Base-by-base conservation (phyloP, 2,329 filamentous ascomycete species). In the Scortechinia acanthostroma region DNA sequence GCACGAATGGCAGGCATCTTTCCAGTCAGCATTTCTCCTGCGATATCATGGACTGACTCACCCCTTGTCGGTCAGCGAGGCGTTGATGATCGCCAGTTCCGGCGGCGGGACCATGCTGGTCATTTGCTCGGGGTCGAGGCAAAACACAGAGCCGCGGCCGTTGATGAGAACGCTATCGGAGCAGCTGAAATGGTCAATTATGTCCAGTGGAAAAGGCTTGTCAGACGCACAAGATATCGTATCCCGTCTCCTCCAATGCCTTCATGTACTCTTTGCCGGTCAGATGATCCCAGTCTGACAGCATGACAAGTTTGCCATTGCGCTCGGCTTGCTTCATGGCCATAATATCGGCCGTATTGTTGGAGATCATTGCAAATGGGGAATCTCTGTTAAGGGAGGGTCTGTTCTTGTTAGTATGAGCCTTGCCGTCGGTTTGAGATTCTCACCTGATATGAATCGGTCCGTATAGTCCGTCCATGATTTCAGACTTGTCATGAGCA, bases 281-380 rank as follows among this genome's bases (percentile, higher is more conserved):
- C 17, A 63, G 58, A 40, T 65, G 59, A 21, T 59, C 63, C 68
- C 69, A 74, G 47, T 74, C 71, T 2, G 68, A 65, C 20, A 72
- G 51, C 17, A 73, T 50, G 3, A 74, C 42, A 3, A 65, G 63
- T 17, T 56, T 51, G 1, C 61, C 58, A 10, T 59, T 54, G 2
- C 53, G 47, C 48, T 68, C 69, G 4, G 70, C 70, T 3, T 50
- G 45, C 5, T 57, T 51, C 50, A 74, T 66, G 4, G 62, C 55
- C 4, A 55, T 47, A 3, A 65, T 53, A 21, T 68, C 66, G 1
- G 48, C 47, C 5, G 55, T 46, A n/a, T 65, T 52, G 22, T 55
- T 50, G 25, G 58, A 61, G 40, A 72, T 68, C 21, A 63, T 53
- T 35, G 58, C 49, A 46, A 67, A 71, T 2, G 69, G 35, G 6